Percentiles rank a stretch among this genome's conserved stretches.
Conservation (phyloP, 2,329 filamentous ascomycete genomes). For the Cladophialophora immunda region DNA sequence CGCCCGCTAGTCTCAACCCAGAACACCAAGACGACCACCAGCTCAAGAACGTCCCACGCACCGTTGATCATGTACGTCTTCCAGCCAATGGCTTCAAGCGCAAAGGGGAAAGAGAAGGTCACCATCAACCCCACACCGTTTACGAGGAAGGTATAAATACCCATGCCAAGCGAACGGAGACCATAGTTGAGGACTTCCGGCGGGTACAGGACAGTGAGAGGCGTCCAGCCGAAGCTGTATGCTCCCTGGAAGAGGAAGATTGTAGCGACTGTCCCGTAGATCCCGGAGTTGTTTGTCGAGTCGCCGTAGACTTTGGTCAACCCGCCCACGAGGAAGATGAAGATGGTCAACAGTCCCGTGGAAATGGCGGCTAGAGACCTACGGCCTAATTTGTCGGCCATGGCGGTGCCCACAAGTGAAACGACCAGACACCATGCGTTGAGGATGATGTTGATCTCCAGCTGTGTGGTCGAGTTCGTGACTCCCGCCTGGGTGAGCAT, state of each 20-base stretch:
- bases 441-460: slow-evolving; percentile 61
- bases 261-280: slow-evolving; percentile 52
- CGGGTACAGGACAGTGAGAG: slow-evolving; percentile 59
- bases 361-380: slow-evolving; percentile 51
- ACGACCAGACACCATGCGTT: slow-evolving; percentile 60
- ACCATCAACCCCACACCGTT: slow-evolving; percentile 48
- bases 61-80: slow-evolving; percentile 60
- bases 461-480: slow-evolving; percentile 53
- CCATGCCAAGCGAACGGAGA: slow-evolving; percentile 59
- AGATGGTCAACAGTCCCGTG: slow-evolving; percentile 47
- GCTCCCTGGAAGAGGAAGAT: slow-evolving; percentile 49
- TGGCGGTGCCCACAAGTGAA: slow-evolving; percentile 54
- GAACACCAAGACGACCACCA: slow-evolving; percentile 31
- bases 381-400: slow-evolving; percentile 55
- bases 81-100: slow-evolving; percentile 55
- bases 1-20: slow-evolving; percentile 40
- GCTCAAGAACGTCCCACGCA: slow-evolving; percentile 51
- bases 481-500: slow-evolving; percentile 59
- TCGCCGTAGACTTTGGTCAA: slow-evolving; percentile 56
- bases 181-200: slow-evolving; percentile 61
- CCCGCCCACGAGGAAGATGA: slow-evolving; percentile 61
- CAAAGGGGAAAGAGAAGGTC: slow-evolving; percentile 55
- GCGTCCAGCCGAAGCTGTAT: slow-evolving; percentile 59
- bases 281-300: slow-evolving; percentile 49
- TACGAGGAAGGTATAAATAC: slow-evolving; percentile 46